Base-by-base conservation (phyloP, 1,284 basidiomycete genomes). In the Cutaneotrichosporon mucoides region DNA sequence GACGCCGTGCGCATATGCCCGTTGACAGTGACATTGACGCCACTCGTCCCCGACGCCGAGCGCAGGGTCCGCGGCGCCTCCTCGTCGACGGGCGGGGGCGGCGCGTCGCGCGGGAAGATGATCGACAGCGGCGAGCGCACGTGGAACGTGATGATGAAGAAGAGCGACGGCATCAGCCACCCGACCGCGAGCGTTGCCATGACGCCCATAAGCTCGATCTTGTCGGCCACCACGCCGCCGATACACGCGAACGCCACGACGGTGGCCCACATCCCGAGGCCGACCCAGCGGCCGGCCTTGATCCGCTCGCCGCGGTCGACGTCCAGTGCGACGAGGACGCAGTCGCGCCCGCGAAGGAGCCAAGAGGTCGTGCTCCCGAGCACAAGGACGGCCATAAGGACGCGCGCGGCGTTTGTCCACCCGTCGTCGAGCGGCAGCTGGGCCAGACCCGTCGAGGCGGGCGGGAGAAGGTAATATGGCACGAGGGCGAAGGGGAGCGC, bases 131-230 rank as follows among this genome's bases (percentile, higher is more conserved):
- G 79, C 9, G 75, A 76, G 41, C 76, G 70, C 36, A 80, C 73
- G 61, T 80, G 78, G 67, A 79, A 79, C 9, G 78, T 78, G 60
- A 78, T 73, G 65, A 80, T 76, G 70, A 79, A 80, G 68, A 79
- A 76, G 41, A 80, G 62, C 33, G 77, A 71, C 37, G 78, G 78
- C n/a, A 79, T 53, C n/a, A 79, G 66, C 75, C 76, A 79, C 4
- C 74, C 73, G 4, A 79, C 68, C 1, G 72, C 71, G 4, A 79
- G 55, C 0, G 71, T 70, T 6, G 71, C 71, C 16, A 74, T 65
- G 7, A 76, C 71, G 7, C 77, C 76, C 4, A 77, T 38, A 24
- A 75, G 49, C 64, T 76, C 74, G n/a, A 76, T 58, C 60, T 76
- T 75, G 43, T 77, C 71, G 10, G 70, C 71, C 7, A 76, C 44